Evolutionary conservation across 768 basidiomycete genomes (phyloP).

Genomic region (Psilocybe sp.): DNA sequence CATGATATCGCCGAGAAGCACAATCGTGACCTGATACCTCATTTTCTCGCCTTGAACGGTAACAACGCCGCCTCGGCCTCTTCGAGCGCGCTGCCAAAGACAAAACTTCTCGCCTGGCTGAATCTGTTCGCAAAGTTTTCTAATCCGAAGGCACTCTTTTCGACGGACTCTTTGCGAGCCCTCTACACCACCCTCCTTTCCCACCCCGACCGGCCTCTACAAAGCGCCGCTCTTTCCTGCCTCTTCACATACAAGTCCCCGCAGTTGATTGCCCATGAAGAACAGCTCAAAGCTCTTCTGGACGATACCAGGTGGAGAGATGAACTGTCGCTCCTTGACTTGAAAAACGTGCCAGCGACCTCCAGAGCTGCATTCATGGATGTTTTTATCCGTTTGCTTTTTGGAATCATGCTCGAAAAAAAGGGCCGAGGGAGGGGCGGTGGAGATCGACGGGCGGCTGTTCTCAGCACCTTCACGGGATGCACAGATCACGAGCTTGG

Average conservation of each 20-base stretch:
- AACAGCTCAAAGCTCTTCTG: constrained; percentile 66
- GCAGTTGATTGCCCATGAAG: constrained; percentile 50
- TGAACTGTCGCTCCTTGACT: constrained; percentile 69
- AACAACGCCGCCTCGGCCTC: constrained; percentile 19
- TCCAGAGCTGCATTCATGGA: constrained; percentile 69
- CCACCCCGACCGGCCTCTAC: constrained; percentile 79
- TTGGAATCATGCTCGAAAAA: constrained; percentile 84
- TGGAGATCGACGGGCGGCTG: constrained; percentile 69
- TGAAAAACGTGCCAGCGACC: constrained; percentile 48
- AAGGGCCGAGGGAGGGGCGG: constrained; percentile 66
- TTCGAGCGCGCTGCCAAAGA: constrained; percentile 42
- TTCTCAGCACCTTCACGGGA: constrained; percentile 66
- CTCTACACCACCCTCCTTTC: constrained; percentile 78
- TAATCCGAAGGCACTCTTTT: constrained; percentile 88
- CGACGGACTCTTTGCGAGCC: constrained; percentile 58
- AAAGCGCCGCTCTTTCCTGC: constrained; percentile 73
- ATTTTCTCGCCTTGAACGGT: constrained; percentile 61
- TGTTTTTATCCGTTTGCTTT: constrained; percentile 72
- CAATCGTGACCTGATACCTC: constrained; percentile 81
- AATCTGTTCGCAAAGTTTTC: constrained; percentile 84
- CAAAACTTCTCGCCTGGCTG: constrained; percentile 74
- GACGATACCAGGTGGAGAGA: constrained; percentile 92
- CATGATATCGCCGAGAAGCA: constrained; percentile 79
- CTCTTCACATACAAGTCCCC: constrained; percentile 79
- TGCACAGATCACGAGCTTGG: constrained; percentile 74